Evolutionary conservation across 2,329 filamentous ascomycete species (phyloP), one percentile per base, ranked within the genome.

Genomic region (Zasmidium cellare): DNA sequence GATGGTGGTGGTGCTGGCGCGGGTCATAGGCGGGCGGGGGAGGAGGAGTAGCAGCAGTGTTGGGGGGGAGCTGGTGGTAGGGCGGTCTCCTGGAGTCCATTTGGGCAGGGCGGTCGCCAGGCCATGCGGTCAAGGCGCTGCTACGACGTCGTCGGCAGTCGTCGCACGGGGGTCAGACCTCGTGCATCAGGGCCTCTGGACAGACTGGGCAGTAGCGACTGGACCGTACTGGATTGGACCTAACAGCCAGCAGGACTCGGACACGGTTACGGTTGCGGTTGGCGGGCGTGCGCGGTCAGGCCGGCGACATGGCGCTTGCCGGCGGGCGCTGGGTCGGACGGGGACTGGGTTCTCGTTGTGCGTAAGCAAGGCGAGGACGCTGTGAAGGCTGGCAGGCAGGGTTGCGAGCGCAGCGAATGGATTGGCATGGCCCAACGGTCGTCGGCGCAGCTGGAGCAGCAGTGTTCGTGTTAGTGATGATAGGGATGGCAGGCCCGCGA

Each of bases 71-170:
- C 35, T 51, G 58, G 20, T 60, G 52, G 19, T 65, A 59, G 19
- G 56, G 56, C 47, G 58, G 58, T 63, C 61, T 62, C 54, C 59
- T 61, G 60, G 59, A 48, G 58, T 68, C 65, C 65, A 67, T 67
- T 52, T 58, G 58, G 53, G 53, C 56, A 51, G 50, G 25, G 25
- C 25, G 25, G 25, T 28, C 25, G 25, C 25, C 48, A 54, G 57
- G 56, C 51, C 64, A 66, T 66, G 64, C 64, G 64, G 57, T 65
- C 62, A 60, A 59, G 57, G 59, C 60, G 25, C 46, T 19, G 46
- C 46, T 44, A 44, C 28, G 28, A 31, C 58, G 53, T 61, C 62
- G 57, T 61, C 54, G 53, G 60, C 49, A 28, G 25, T 28, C 25
- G 6, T 28, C 50, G 49, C 60, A 60, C 57, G 61, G 61, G 64